Conservation (phyloP, 257 asterid genomes). For the Cordia subcordata region DNA sequence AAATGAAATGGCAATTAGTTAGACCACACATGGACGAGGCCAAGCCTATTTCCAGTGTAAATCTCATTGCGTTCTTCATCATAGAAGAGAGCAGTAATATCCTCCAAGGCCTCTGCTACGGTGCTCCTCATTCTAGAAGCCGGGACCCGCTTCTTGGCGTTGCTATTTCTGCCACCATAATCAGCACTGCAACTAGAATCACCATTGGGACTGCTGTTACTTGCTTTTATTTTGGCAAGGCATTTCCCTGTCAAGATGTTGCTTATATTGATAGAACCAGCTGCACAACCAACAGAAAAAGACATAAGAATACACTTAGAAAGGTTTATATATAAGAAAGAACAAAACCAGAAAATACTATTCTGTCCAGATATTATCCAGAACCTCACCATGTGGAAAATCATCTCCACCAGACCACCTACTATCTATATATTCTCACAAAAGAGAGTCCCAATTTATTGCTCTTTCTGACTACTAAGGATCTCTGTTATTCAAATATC, state of each 20-base stretch:
- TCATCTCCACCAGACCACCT: neutral
- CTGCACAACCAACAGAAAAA: slow-evolving; percentile 34
- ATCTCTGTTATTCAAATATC: neutral
- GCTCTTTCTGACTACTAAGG: too few relatives aligned
- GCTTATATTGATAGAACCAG: slow-evolving; percentile 95
- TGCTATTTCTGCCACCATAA: slow-evolving; percentile 64
- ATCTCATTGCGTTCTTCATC: slow-evolving; percentile 99
- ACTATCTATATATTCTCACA: too few relatives aligned
- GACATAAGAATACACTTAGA: neutral
- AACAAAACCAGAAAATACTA: too few relatives aligned
- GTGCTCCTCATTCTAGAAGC: slow-evolving; percentile 57
- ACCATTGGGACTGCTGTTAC: slow-evolving; percentile 38
- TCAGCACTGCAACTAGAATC: slow-evolving; percentile 51
- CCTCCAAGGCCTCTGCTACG: slow-evolving; percentile 88
- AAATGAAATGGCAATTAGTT: slow-evolving; percentile 37
- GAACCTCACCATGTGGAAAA: too few relatives aligned
- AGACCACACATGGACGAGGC: slow-evolving; percentile 94
- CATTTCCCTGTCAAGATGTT: slow-evolving; percentile 93
- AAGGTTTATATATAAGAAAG: too few relatives aligned
- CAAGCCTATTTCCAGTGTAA: slow-evolving; percentile 82
- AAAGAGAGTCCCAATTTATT: too few relatives aligned
- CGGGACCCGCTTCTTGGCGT: slow-evolving; percentile 41
- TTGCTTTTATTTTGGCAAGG: slow-evolving; percentile 85
- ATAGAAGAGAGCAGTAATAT: slow-evolving; percentile 90
- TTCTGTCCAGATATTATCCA: too few relatives aligned